These are phyloP conservation scores for Dendrothele bispora DNA, from an alignment of 768 basidiomycete genomes.

Conservation along the genomic window DNA sequence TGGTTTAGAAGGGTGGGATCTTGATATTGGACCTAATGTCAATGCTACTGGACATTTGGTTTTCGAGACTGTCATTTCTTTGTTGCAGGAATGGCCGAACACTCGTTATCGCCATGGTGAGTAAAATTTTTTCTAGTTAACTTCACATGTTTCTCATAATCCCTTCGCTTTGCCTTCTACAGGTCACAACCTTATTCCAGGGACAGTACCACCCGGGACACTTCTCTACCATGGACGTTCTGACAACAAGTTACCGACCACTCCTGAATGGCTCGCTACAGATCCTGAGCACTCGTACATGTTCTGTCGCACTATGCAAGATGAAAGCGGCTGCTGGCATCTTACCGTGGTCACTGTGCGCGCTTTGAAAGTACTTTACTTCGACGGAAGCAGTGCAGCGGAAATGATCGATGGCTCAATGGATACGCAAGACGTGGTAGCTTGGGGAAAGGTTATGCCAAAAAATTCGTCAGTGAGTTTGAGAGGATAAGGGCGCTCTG, in stretches of 20 bases:
- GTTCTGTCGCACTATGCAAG: constrained; percentile 32
- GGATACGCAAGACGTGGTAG: constrained; percentile 47
- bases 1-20: too few relatives aligned
- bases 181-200: constrained; percentile 23
- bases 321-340: constrained; percentile 27
- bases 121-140: not conserved
- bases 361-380: constrained; percentile 47
- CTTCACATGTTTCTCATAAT: not conserved
- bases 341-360: constrained; percentile 36
- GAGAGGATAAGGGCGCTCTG: constrained; percentile 39
- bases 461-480: constrained; percentile 26
- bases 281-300: constrained; percentile 26
- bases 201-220: constrained; percentile 14
- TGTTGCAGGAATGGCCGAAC: constrained; percentile 35
- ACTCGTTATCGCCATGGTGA: constrained; percentile 30
- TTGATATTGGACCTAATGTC: constrained; percentile 19
- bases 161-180: not conserved
- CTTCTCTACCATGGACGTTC: constrained; percentile 21
- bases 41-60: constrained; percentile 29
- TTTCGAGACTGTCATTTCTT: constrained; percentile 27
- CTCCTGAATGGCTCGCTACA: constrained; percentile 18
- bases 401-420: constrained; percentile 40
- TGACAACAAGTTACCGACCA: constrained; percentile 8
- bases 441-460: constrained; percentile 34
- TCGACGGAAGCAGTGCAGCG: constrained; percentile 50